These are phyloP conservation scores for Saccharata proteae DNA, from an alignment of 2,329 filamentous ascomycete species.

Conservation along the genomic window DNA sequence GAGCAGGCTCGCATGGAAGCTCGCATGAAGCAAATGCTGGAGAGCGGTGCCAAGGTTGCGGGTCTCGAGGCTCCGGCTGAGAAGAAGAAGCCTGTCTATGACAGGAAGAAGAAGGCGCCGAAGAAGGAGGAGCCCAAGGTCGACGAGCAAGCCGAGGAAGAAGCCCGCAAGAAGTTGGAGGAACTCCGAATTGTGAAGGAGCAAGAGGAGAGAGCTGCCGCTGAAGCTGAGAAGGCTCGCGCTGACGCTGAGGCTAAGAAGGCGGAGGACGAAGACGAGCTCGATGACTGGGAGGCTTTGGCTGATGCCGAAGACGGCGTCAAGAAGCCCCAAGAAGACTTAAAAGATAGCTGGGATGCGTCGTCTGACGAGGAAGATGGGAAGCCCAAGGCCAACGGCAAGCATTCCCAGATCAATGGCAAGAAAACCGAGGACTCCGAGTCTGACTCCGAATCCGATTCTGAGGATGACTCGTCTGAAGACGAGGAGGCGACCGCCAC, in stretches of 20 bases:
- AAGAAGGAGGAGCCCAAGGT: slow-evolving; percentile 43
- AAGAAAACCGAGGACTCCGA: slow-evolving; percentile 23
- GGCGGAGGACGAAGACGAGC: slow-evolving; percentile 49
- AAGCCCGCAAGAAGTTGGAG: slow-evolving; percentile 42
- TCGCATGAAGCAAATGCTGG: slow-evolving; percentile 76
- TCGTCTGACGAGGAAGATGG: slow-evolving; percentile 61
- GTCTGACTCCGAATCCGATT: slow-evolving; percentile 39
- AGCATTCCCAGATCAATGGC: slow-evolving; percentile 17
- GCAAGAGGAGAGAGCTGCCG: slow-evolving; percentile 62
- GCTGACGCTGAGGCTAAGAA: slow-evolving; percentile 57
- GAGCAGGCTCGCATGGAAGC: slow-evolving; percentile 67
- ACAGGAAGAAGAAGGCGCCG: slow-evolving; percentile 59
- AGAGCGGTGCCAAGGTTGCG: slow-evolving; percentile 52
- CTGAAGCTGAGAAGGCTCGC: slow-evolving; percentile 63
- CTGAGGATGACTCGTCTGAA: slow-evolving; percentile 52
- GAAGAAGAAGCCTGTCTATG: slow-evolving; percentile 67
- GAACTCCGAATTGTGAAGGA: slow-evolving; percentile 41
- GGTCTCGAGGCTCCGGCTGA: slow-evolving; percentile 49
- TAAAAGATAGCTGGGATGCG: slow-evolving; percentile 95
- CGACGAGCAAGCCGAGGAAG: slow-evolving; percentile 38
- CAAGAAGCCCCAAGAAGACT: slow-evolving; percentile 64
- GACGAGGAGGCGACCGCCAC: slow-evolving; percentile 67
- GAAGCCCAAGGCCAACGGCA: slow-evolving; percentile 24
- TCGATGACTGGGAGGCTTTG: slow-evolving; percentile 78
- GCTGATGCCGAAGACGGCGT: slow-evolving; percentile 62